Percentiles rank a stretch among this genome's conserved stretches.
Conservation (phyloP, 2,329 filamentous ascomycete genomes). For the Cercospora janseana region DNA sequence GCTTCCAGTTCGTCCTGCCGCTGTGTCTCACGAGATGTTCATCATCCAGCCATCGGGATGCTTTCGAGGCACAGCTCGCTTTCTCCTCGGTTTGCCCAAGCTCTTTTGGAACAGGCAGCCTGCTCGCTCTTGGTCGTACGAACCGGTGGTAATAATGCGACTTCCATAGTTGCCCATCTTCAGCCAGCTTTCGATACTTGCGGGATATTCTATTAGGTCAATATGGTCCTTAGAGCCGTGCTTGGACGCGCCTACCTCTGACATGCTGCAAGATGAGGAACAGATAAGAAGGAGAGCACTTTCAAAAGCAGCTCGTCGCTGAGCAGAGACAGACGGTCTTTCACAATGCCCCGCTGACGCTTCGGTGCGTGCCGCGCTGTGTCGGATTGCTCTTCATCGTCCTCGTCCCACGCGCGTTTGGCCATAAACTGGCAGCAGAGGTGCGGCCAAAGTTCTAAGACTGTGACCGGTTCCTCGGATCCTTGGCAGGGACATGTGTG, state of each 20-base stretch:
- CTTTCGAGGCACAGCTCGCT: constrained; percentile 53
- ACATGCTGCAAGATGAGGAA: constrained; percentile 64
- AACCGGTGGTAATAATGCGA: constrained; percentile 83
- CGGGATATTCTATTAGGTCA: constrained; percentile 65
- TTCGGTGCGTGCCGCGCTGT: constrained; percentile 43
- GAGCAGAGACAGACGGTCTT: constrained; percentile 67
- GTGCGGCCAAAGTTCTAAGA: background rate
- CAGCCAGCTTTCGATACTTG: constrained; percentile 69
- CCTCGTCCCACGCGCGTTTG: constrained; percentile 42
- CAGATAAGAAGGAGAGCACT: constrained; percentile 73
- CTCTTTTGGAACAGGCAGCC: constrained; percentile 65
- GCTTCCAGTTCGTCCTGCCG: constrained; percentile 72
- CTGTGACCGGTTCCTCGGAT: background rate
- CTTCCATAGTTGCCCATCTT: constrained; percentile 89
- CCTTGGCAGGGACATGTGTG: background rate
- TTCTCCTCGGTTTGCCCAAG: constrained; percentile 39
- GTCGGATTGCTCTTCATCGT: too few species aligned
- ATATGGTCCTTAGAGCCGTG: too few species aligned
- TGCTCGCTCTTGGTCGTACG: constrained; percentile 74
- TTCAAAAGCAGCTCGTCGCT: constrained; percentile 87
- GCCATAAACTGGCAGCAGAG: constrained; percentile 33
- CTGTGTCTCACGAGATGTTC: constrained; percentile 54
- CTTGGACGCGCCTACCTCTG: constrained; percentile 50
- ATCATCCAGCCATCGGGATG: constrained; percentile 63
- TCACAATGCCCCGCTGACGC: constrained; percentile 41